Evolutionary conservation across 2,329 filamentous ascomycete genomes (phyloP), one percentile per base, ranked within the genome.

Genomic region (Talaromyces sp.): DNA sequence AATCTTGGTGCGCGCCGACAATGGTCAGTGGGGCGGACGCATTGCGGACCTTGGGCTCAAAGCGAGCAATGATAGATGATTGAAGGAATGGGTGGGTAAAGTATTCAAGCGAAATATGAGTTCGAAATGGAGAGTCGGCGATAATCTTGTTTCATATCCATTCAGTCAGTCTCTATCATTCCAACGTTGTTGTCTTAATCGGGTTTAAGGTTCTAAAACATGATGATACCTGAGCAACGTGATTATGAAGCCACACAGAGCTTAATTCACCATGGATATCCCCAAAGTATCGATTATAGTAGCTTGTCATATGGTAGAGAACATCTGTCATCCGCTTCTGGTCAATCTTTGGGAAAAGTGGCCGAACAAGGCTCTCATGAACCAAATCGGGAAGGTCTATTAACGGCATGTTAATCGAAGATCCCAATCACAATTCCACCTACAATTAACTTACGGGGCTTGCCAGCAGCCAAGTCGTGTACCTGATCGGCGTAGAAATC

Each of bases 41-140:
- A 37, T 51, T 51, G 48, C 52, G 52, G 40, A 55, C 44, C 30
- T 51, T 51, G n/a, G 52, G 52, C 19, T 55, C 52, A 40, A 51
- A 55, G 10, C 52, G 52, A 20, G 52, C 52, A 30, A 55, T 51
- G 4, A 55, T 55, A 2, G 52, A 55, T 27, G 52, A 51, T 36
- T 55, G 52, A 14, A 36, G 52, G 40, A 55, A 55, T 4, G 52
- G 35, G 10, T 55, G 52, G 20, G 52, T 51, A 33, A 55, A 55
- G 40, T 55, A 55, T 36, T 55, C 52, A 3, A 55, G 48, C 14
- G 52, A 55, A 33, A 55, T 55, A 16, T 55, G 52, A n/a, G 52
- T 55, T 20, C 49, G 39, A 13, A 45, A 44, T 11, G 52, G 52
- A 17, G 52, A 41, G 16, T 44, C 44, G 13, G 47, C 30, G 32